Base-by-base conservation (phyloP, 2,329 filamentous ascomycete species). In the Teratosphaeria pseudoeucalypti region DNA sequence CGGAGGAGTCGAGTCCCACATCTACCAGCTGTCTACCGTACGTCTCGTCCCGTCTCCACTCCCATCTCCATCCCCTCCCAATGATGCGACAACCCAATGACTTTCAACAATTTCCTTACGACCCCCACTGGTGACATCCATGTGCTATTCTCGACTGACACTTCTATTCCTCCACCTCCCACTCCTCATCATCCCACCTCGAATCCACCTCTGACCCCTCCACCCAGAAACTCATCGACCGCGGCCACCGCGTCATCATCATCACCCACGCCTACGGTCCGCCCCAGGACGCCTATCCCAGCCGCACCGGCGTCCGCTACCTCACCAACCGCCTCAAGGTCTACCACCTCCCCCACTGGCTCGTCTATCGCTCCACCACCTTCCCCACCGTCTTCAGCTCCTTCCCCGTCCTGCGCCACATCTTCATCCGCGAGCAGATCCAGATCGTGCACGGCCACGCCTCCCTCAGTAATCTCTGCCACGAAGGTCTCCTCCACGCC, bases 381-480 rank as follows among this genome's bases (percentile, higher is more conserved):
- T 92, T 99, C 70, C 94, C 94, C 0, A 97, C 95, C 5, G 91
- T 99, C 70, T 97, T 97, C 78, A 96, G 92, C 34, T 96, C 96
- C 78, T 99, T 99, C 68, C 94, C 95, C 10, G 85, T 96, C n/a
- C 92, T 99, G 69, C 86, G 94, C 60, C 95, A 97, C 67, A 97
- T 99, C 68, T 84, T 96, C 63, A 88, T 99, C 62, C 86, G 94
- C 54, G 94, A 99, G 75, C 84, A 87, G 62, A 96, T 99, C 66
- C 88, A 97, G 73, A 99, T 99, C 68, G 92, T 99, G 0, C 94
- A 99, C 72, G 94, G 92, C n/a, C 94, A 99, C 78, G 92, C 84
- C 34, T 96, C 90, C 71, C 79, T 99, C 62, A 96, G 91, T 74
- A 95, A 86, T 71, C 81, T 99, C 56, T 96, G 92, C 71, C 89